phyloP scores from a whole-genome alignment of 176 grass and related monocot genomes.

The Aegilops sharonensis region DNA sequence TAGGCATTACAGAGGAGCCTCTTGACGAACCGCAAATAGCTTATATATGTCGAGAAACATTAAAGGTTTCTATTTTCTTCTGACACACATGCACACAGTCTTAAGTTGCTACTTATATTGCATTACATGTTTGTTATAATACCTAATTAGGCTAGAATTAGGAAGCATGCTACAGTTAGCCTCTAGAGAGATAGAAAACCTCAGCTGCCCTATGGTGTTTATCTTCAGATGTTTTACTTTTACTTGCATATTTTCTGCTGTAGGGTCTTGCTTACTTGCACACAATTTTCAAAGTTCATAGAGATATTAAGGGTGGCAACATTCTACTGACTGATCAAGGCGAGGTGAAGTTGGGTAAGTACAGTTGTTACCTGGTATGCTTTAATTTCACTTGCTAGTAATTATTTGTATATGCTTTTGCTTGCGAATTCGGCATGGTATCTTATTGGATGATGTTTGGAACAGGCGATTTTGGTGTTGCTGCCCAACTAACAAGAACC shows the following conservation, averaged over 20 bases:
- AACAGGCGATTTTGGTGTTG: conserved; percentile 98
- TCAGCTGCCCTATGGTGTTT: background rate
- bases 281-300: conserved; percentile 99
- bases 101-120: conserved; percentile 23
- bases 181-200: background rate
- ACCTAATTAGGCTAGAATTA: background rate
- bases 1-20: conserved; percentile 84
- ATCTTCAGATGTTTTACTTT: conserved; percentile 28
- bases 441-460: conserved; percentile 29
- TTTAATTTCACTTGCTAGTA: conserved; percentile 31
- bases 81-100: background rate
- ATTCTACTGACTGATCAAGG: conserved; percentile 98
- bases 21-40: conserved; percentile 98
- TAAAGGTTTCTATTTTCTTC: conserved; percentile 63
- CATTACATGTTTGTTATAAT: background rate
- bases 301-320: conserved; percentile 99
- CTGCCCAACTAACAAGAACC: conserved; percentile 96
- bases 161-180: background rate
- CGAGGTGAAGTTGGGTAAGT: conserved; percentile 99
- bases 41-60: conserved; percentile 96
- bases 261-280: conserved; percentile 99
- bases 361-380: conserved; percentile 9
- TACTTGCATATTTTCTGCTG: conserved; percentile 38
- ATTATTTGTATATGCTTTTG: conserved; percentile 12
- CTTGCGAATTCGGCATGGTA: conserved; percentile 17